Base-by-base conservation (phyloP, 169 alveolate species). In the Eimeria sp. region DNA sequence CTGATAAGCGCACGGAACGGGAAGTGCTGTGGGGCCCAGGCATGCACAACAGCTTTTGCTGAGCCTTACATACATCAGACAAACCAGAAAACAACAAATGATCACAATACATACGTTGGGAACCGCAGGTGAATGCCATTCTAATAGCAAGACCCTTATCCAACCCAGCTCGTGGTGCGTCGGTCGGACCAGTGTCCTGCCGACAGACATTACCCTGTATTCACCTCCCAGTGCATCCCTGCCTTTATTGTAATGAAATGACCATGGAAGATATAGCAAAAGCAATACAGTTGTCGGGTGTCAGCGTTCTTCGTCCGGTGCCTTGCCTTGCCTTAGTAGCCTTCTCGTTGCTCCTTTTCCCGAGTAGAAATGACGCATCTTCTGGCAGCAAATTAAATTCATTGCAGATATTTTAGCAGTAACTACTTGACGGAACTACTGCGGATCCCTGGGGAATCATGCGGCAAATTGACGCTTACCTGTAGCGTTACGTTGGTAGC, bases 401-500 rank as follows among this genome's bases (percentile, higher is more conserved):
- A 37, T 37, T 74, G 83, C 83, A 74, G 54, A 40, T 40, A 40
- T 74, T 74, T 13, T 71, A 11, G 56, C 83, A 40, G 33, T 23
- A 40, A 37, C 58, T 16, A 74, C 83, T 37, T 33, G 4, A 74
- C 49, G 33, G 30, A 74, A 23, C 18, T 74, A 20, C 33, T 8
- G 54, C 1, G 83, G 23, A 74, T 6, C 30, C n/a, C 83, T 40
- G 0, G 3, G 83, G n/a, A 40, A 74, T 4, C 23, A 16, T 40
- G 83, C 1, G 33, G 33, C 83, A 74, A 74, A 40, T 10, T 74
- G 83, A 33, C 43, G 83, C 83, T 40, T 16, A 74, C 54, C 83
- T 0, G 83, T 40, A 40, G 58, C 56, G 64, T n/a, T 83, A 23
- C 90, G 49, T 11, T 83, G 90, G 90, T 62, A 83, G 76, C 90